Conservation (phyloP, 1,284 basidiomycete species). For the Microstroma glucosiphilum region DNA sequence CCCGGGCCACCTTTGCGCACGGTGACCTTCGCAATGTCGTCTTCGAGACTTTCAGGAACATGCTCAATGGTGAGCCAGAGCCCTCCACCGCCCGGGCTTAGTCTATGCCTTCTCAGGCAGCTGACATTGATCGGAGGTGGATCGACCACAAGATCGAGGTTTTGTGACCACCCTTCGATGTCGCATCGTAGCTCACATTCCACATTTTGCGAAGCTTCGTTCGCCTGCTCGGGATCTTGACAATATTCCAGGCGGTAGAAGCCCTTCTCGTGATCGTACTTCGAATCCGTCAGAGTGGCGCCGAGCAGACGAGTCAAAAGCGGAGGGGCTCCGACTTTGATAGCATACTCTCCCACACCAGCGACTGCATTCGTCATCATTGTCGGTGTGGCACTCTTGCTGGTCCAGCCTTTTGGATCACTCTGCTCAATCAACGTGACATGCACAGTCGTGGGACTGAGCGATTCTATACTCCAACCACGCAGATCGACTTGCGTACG, state of each 20-base stretch:
- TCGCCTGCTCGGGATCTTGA: conserved; percentile 14
- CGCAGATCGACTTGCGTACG: conserved; percentile 90
- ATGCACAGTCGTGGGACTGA: conserved; percentile 90
- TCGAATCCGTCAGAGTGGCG: conserved; percentile 66
- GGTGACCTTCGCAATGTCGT: conserved; percentile 62
- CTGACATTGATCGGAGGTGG: conserved; percentile 81
- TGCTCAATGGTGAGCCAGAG: conserved; percentile 94
- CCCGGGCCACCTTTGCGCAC: conserved; percentile 62
- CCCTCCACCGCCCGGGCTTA: conserved; percentile 82
- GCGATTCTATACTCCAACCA: conserved; percentile 91
- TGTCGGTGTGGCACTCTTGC: conserved; percentile 84
- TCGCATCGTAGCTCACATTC: conserved; percentile 95
- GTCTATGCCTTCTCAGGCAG: conserved; percentile 76
- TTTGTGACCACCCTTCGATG: conserved; percentile 79
- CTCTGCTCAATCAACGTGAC: conserved; percentile 93
- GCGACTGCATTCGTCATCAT: conserved; percentile 70
- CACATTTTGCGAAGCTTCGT: conserved; percentile 56
- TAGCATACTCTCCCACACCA: conserved; percentile 82
- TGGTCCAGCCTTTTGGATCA: conserved; percentile 94
- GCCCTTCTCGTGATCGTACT: conserved; percentile 81
- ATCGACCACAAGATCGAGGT: conserved; percentile 83
- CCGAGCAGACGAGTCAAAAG: conserved; percentile 74
- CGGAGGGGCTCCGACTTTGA: conserved; percentile 90
- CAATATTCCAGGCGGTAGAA: conserved; percentile 81
- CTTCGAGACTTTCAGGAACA: conserved; percentile 67